A percentile compares a stretch with the other conserved stretches of the same genome.
These are phyloP conservation scores for Eucalyptus marginata DNA, from an alignment of 345 rosid genomes.

Conservation along the genomic window DNA sequence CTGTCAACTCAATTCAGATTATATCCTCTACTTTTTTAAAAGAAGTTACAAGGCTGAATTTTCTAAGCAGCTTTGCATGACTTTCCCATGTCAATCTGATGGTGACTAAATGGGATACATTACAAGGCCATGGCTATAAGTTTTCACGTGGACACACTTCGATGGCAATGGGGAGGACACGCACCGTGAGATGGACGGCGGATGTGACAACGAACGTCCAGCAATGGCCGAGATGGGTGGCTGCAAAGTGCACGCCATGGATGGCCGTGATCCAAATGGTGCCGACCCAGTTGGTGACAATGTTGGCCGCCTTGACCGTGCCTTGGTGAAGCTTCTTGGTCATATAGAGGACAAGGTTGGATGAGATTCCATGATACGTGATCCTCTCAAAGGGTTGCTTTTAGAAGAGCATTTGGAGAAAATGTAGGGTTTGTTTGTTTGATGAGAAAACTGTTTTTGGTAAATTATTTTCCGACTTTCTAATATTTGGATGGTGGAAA, in stretches of 20 bases:
- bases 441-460: no score
- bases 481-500: no score
- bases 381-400: conserved; percentile 38
- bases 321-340: conserved; percentile 68
- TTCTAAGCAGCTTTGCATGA: background rate
- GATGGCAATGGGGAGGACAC: background rate
- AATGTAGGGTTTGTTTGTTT: no score
- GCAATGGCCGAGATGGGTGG: conserved; percentile 77
- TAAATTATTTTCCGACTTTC: no score
- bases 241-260: conserved; percentile 78
- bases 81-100: background rate
- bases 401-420: no score
- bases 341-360: conserved; percentile 66
- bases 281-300: conserved; percentile 93
- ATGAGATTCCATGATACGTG: conserved; percentile 83
- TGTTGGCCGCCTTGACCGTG: conserved; percentile 63
- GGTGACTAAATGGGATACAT: background rate
- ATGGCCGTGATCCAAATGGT: conserved; percentile 73
- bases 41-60: background rate
- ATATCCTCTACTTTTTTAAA: background rate
- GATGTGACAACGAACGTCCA: conserved; percentile 53
- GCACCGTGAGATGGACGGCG: conserved; percentile 40
- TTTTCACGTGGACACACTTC: background rate
- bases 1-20: background rate
- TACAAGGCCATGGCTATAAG: background rate